A percentile compares a stretch with the other conserved stretches of the same genome.
phyloP scores from a whole-genome alignment of 768 basidiomycete genomes.

The Imleria badia region DNA sequence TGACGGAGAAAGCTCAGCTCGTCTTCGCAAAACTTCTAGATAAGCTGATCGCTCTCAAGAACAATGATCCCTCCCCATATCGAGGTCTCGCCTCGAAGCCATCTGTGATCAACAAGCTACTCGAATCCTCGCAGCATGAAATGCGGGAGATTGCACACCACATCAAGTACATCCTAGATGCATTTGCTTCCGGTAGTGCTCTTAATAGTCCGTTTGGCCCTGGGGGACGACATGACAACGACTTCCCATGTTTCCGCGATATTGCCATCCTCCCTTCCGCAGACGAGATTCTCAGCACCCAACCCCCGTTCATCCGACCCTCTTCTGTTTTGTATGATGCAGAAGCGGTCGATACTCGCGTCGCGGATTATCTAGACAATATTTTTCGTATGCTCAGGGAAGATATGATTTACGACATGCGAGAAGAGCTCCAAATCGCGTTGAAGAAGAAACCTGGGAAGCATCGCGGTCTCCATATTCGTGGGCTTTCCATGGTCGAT shows the following conservation, averaged over 20 bases:
- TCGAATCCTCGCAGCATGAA: conserved; percentile 25
- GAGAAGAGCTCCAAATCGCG: conserved; percentile 53
- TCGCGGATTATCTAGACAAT: conserved; percentile 58
- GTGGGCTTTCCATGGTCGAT: conserved; percentile 38
- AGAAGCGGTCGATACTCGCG: conserved; percentile 35
- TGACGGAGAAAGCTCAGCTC: conserved; percentile 37
- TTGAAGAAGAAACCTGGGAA: conserved; percentile 41
- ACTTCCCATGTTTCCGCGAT: conserved; percentile 56
- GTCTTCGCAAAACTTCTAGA: conserved; percentile 51
- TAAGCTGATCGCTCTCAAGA: conserved; percentile 43
- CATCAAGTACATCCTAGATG: conserved; percentile 40
- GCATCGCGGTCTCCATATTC: conserved; percentile 40
- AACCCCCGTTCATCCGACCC: conserved; percentile 53
- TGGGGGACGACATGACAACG: conserved; percentile 73
- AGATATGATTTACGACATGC: conserved; percentile 60
- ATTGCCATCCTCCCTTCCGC: conserved; percentile 66
- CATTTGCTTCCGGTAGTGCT: conserved; percentile 25
- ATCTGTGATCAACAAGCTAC: conserved; percentile 25
- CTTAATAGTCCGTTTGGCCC: conserved; percentile 34
- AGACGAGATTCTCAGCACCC: conserved; percentile 51
- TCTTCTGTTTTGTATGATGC: conserved; percentile 46
- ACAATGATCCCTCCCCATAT: conserved; percentile 35
- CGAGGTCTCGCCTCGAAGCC: conserved; percentile 38
- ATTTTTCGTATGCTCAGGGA: conserved; percentile 66
- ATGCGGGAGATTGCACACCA: conserved; percentile 38